Evolutionary conservation across 208 protist genomes (phyloP).

Genomic region (Leishmania mexicana): DNA sequence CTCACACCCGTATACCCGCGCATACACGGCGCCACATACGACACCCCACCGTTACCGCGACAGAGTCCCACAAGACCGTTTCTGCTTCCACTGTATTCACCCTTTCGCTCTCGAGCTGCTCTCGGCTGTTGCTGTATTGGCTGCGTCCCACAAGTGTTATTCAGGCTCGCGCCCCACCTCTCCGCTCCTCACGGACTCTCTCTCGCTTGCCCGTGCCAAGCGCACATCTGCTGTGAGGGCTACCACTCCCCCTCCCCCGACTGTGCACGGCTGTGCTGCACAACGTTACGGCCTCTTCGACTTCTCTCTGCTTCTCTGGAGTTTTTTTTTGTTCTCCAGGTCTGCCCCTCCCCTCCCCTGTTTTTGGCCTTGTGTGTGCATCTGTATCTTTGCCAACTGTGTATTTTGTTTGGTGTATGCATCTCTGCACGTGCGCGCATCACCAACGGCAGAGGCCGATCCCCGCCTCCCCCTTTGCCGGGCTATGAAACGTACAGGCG

Average conservation of each 20-base stretch:
- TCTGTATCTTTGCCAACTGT: neutral
- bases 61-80: neutral
- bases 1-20: neutral
- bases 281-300: neutral
- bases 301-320: neutral
- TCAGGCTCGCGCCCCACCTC: neutral
- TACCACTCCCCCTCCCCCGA: neutral
- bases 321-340: neutral
- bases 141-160: neutral
- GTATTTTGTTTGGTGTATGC: constrained; percentile 8
- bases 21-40: neutral
- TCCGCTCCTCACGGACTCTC: neutral
- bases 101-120: neutral
- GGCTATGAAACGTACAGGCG: too few relatives aligned
- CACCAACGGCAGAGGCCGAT: too few relatives aligned
- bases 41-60: neutral
- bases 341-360: neutral
- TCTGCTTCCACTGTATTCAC: neutral
- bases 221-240: neutral
- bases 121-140: neutral
- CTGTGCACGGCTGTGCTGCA: neutral
- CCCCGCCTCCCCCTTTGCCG: too few relatives aligned
- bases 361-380: neutral
- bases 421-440: neutral
- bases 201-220: neutral